phyloP scores from a whole-genome alignment of 139 green algal genomes.

The Closterium sp. region DNA sequence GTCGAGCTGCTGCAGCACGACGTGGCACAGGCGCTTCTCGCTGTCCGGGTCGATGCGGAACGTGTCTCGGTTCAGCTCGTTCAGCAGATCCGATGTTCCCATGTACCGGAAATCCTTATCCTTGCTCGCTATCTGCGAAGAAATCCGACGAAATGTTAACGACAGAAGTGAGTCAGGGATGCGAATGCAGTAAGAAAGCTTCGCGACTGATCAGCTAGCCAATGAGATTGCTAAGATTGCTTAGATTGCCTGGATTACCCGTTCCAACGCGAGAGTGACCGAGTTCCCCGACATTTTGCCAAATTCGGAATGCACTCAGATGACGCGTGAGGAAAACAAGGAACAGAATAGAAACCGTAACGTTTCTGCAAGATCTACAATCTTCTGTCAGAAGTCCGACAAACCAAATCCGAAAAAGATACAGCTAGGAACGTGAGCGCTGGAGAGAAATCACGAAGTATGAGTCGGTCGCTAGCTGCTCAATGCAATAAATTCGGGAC shows the following conservation, averaged over 20 bases:
- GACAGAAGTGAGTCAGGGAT: background rate
- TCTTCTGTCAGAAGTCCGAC: background rate
- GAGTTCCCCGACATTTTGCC: background rate
- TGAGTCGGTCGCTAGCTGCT: background rate
- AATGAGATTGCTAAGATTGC: background rate
- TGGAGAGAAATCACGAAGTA: background rate
- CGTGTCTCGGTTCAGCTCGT: slow-evolving; percentile 75
- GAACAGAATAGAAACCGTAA: background rate
- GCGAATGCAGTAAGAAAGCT: background rate
- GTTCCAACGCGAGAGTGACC: background rate
- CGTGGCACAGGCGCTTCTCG: slow-evolving; percentile 66
- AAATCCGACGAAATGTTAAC: background rate
- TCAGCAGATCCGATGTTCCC: slow-evolving; percentile 86
- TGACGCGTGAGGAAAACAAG: background rate
- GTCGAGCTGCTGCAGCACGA: slow-evolving; percentile 82
- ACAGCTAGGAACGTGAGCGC: background rate
- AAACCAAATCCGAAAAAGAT: background rate
- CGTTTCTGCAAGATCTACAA: background rate
- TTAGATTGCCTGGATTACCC: background rate
- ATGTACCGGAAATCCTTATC: slow-evolving; percentile 87
- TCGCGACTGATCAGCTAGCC: background rate
- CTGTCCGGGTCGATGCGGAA: slow-evolving; percentile 71
- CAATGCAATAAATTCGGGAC: background rate
- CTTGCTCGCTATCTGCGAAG: slow-evolving; percentile 45
- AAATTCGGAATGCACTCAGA: background rate